A percentile compares a stretch with the other conserved stretches of the same genome.
These are phyloP conservation scores for Mikania micrantha DNA, from an alignment of 129 eudicot species.

Conservation along the genomic window DNA sequence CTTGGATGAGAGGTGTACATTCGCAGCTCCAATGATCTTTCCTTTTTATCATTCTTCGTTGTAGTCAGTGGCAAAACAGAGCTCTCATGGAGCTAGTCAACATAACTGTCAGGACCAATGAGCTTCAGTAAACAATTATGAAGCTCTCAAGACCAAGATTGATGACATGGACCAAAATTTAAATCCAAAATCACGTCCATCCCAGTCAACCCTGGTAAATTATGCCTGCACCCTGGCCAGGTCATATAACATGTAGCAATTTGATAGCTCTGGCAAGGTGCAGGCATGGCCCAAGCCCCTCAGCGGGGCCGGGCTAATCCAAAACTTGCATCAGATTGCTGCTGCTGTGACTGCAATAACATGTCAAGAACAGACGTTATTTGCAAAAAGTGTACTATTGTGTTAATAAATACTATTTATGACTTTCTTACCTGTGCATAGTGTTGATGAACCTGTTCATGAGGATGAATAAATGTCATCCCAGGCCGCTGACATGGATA, in stretches of 20 bases:
- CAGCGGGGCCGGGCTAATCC: constrained; percentile 99
- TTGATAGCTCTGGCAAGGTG: constrained; percentile 47
- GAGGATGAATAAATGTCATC: constrained; percentile 77
- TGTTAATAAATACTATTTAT: neutral
- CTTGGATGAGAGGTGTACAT: constrained; percentile 17
- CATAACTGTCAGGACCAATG: constrained; percentile 18
- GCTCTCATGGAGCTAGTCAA: constrained; percentile 33
- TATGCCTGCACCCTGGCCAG: constrained; percentile 83
- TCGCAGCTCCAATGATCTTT: constrained; percentile 34
- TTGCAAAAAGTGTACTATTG: neutral
- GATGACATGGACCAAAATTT: constrained; percentile 21
- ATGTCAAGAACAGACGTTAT: constrained; percentile 14
- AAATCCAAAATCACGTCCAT: constrained; percentile 11
- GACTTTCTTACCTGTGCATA: constrained; percentile 55
- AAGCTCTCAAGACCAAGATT: constrained; percentile 54
- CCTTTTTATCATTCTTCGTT: constrained; percentile 36
- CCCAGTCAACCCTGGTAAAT: constrained; percentile 41
- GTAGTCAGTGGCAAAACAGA: constrained; percentile 33
- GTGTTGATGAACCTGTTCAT: constrained; percentile 74
- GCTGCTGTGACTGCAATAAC: constrained; percentile 61
- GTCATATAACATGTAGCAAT: constrained; percentile 15
- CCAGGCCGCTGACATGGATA: constrained; percentile 85
- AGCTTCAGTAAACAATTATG: constrained; percentile 35
- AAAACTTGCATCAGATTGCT: constrained; percentile 68
- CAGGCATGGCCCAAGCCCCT: constrained; percentile 99